Evolutionary conservation across 2,329 filamentous ascomycete species (phyloP).

Genomic region (Emydomyces testavorans): DNA sequence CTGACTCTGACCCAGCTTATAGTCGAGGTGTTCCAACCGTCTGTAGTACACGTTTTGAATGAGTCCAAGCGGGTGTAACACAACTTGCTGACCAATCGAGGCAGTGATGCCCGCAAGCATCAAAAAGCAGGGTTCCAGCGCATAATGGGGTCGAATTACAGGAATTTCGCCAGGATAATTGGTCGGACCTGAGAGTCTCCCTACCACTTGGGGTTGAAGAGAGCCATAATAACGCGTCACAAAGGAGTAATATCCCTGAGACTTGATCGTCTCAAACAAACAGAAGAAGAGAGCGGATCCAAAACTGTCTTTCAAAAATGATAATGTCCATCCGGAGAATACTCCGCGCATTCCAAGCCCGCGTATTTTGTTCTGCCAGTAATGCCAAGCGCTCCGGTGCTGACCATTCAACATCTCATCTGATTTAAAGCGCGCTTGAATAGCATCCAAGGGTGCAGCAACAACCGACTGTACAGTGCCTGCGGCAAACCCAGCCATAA

Average conservation of each 20-base stretch:
- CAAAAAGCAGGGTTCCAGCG: conserved; percentile 51
- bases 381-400: conserved; percentile 54
- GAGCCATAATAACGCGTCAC: conserved; percentile 48
- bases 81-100: conserved; percentile 46
- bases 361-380: conserved; percentile 45
- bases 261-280: conserved; percentile 53
- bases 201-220: conserved; percentile 23
- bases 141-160: conserved; percentile 50
- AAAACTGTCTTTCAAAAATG: conserved; percentile 49
- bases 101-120: conserved; percentile 49
- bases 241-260: conserved; percentile 51
- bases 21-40: conserved; percentile 49
- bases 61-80: conserved; percentile 49
- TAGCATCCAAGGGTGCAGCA: conserved; percentile 52
- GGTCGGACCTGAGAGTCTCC: conserved; percentile 21
- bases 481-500: conserved; percentile 48
- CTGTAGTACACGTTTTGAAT: conserved; percentile 51
- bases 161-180: conserved; percentile 27
- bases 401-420: conserved; percentile 48
- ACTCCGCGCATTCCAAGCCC: conserved; percentile 51
- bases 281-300: conserved; percentile 53
- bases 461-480: conserved; percentile 50
- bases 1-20: conserved; percentile 37
- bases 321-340: conserved; percentile 52
- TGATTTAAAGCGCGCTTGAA: conserved; percentile 51